phyloP scores from a whole-genome alignment of 2,329 filamentous ascomycete genomes.

The Beauveria sp. region DNA sequence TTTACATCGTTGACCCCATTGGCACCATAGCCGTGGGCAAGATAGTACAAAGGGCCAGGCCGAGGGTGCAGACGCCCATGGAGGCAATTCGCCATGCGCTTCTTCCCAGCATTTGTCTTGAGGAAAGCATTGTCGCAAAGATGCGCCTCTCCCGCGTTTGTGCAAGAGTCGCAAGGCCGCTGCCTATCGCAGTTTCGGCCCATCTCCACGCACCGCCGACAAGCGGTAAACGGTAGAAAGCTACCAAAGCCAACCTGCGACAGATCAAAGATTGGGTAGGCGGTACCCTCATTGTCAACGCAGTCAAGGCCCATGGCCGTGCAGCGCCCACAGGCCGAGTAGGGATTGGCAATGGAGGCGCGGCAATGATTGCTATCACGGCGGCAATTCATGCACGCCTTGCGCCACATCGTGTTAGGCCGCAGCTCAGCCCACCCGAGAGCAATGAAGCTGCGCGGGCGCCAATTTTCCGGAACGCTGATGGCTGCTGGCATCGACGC shows the following conservation, averaged over 20 bases:
- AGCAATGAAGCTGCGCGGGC: constrained; percentile 7
- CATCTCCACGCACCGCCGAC: constrained; percentile 17
- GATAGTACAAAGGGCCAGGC: constrained; percentile 28
- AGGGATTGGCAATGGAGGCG: constrained; percentile 9
- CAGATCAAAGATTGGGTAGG: constrained; percentile 22
- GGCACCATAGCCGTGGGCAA: constrained; percentile 22
- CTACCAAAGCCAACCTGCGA: constrained; percentile 25
- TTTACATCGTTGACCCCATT: constrained; percentile 21
- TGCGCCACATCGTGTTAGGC: constrained; percentile 13
- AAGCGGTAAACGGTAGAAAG: constrained; percentile 20
- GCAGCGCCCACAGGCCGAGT: constrained; percentile 21
- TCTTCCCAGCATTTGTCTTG: not conserved
- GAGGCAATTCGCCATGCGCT: constrained; percentile 14
- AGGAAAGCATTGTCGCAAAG: constrained; percentile 14
- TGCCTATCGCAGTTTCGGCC: constrained; percentile 27
- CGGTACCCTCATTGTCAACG: constrained; percentile 1
- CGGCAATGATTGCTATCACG: constrained; percentile 16
- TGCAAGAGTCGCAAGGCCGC: constrained; percentile 31
- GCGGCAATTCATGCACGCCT: constrained; percentile 14
- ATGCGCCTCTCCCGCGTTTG: constrained; percentile 14
- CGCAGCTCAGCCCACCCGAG: constrained; percentile 16
- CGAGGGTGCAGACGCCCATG: constrained; percentile 11
- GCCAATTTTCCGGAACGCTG: constrained; percentile 14
- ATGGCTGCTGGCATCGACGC: constrained; percentile 8
- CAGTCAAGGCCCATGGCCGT: constrained; percentile 25